Base-by-base conservation (phyloP, 345 rosid genomes). In the Melaleuca quinquenervia region DNA sequence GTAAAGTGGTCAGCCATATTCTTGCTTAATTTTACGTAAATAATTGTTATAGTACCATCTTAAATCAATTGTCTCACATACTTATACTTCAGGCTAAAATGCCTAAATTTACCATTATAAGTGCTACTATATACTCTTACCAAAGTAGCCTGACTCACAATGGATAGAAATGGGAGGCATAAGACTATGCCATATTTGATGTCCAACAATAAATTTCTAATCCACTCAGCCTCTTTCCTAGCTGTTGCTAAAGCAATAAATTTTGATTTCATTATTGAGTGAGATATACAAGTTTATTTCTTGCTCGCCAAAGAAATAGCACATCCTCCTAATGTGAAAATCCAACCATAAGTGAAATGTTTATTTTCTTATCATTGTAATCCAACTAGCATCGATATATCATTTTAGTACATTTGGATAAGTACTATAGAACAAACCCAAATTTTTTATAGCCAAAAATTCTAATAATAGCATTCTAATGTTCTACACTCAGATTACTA, bases 301-400 rank as follows among this genome's bases (percentile, higher is more conserved):
- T 55, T 55, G 3, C 20, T 13, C 60, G 5, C 60, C 60, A 3
- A 55, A 3, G 60, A 55, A 55, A 55, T 24, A 55, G 3, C 74
- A 60, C 74, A 8, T 21, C 22, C 74, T 60, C 16, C 22, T 60
- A 60, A 29, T 60, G 24, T 60, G 27, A 60, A 60, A 24, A 60
- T 29, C n/a, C 27, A 60, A 21, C 74, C 2, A 60, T 5, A 60
- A 8, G 78, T 82, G 26, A 26, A 85, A 4, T 60, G 44, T 26
- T 82, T 82, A 41, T 87, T 75, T 50, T 45, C 26, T 10, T 20
- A 62, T 32, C n/a, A n/a, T 87, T 48, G 26, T 51, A 14, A 85
- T 87, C 87, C 76, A 87, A 87, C 85, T 85, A 50, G 51, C 82
- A 85, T 82, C 54, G 6, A 6, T 45, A 15, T 85, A 87, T 13